Percentiles rank a stretch among this genome's conserved stretches.
These are phyloP conservation scores for Delitschia confertaspora DNA, from an alignment of 495 filamentous ascomycete genomes.

Conservation along the genomic window DNA sequence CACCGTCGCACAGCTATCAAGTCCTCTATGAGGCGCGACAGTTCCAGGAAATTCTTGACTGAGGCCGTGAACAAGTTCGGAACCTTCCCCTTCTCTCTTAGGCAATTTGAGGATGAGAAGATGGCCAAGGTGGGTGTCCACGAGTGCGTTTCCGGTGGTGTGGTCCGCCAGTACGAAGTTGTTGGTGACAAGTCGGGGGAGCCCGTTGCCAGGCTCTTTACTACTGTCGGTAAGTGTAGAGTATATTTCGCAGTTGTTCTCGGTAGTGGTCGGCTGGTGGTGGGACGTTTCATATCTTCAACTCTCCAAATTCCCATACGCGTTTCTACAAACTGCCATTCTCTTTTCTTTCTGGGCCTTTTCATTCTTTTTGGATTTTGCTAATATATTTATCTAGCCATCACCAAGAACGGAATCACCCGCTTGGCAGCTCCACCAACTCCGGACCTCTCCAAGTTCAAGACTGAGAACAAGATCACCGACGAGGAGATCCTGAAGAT, in stretches of 20 bases:
- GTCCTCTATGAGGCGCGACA: slow-evolving; percentile 83
- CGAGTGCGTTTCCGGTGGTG: slow-evolving; percentile 84
- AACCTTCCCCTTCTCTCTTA: slow-evolving; percentile 92
- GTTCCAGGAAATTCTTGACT: slow-evolving; percentile 78
- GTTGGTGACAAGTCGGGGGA: slow-evolving; percentile 82
- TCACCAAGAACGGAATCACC: slow-evolving; percentile 94
- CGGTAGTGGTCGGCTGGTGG: too few species aligned
- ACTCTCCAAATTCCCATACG: neutral
- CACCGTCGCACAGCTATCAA: slow-evolving; percentile 87
- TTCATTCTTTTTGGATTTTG: too few species aligned
- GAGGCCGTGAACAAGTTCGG: slow-evolving; percentile 96
- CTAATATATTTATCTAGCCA: slow-evolving; percentile 58
- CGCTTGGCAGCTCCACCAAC: slow-evolving; percentile 68
- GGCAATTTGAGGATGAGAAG: slow-evolving; percentile 93
- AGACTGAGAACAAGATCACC: slow-evolving; percentile 94
- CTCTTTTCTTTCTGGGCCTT: neutral
- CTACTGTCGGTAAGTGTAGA: slow-evolving; percentile 73
- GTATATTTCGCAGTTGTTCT: too few species aligned
- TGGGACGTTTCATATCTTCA: too few species aligned
- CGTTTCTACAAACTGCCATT: neutral
- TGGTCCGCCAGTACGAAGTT: slow-evolving; percentile 90
- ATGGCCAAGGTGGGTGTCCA: slow-evolving; percentile 92
- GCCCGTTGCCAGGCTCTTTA: slow-evolving; percentile 75
- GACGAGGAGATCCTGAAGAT: slow-evolving; percentile 93
- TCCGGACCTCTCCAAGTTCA: slow-evolving; percentile 65